Evolutionary conservation across 75 land plant species (phyloP).

Genomic region (Chamaecyparis obtusa): DNA sequence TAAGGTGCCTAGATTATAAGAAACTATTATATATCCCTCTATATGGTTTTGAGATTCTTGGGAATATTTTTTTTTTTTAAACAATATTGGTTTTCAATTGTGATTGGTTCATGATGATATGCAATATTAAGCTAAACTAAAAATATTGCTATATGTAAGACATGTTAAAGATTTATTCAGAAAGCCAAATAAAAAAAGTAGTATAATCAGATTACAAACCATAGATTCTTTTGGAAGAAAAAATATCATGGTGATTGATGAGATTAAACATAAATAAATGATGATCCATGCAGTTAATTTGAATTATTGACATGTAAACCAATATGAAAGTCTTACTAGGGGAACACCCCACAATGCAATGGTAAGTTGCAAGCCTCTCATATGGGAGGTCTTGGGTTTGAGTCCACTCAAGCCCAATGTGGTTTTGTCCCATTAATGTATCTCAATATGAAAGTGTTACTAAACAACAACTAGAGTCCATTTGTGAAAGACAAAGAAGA

Average conservation of each 20-base stretch:
- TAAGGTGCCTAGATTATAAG: neutral
- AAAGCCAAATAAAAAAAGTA: neutral
- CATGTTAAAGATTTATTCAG: neutral
- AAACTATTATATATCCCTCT: too few species aligned
- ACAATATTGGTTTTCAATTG: too few species aligned
- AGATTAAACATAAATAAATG: neutral
- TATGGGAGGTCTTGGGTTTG: too few species aligned
- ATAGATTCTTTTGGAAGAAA: neutral
- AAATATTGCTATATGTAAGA: neutral
- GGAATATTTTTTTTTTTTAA: too few species aligned
- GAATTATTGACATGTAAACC: neutral
- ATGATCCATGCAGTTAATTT: neutral
- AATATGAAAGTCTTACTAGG: too few species aligned
- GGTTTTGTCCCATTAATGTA: too few species aligned
- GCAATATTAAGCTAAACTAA: neutral
- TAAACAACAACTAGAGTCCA: neutral
- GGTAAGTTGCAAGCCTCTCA: too few species aligned
- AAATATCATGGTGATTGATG: neutral
- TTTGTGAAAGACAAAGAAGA: neutral
- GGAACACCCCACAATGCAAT: too few species aligned
- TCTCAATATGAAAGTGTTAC: neutral
- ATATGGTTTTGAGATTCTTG: too few species aligned
- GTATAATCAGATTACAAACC: neutral
- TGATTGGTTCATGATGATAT: neutral
- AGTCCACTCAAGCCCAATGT: too few species aligned